A percentile compares a stretch with the other conserved stretches of the same genome.
Evolutionary conservation across 495 filamentous ascomycete genomes (phyloP).

Genomic region (Tuber magnatum): DNA sequence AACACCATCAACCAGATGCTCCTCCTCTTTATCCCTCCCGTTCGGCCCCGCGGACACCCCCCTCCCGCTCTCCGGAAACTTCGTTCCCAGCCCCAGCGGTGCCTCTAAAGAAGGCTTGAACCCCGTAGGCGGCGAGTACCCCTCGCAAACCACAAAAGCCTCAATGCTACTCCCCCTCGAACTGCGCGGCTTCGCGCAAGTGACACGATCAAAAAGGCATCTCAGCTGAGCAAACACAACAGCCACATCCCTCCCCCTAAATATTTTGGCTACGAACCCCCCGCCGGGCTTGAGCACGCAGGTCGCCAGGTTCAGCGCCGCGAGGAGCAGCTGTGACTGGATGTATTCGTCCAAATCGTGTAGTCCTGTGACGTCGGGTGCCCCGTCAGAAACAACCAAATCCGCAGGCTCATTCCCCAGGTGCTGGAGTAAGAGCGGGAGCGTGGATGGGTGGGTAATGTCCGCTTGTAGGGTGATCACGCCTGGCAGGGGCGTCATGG

Average conservation of each 20-base stretch:
- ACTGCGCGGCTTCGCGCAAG: slow-evolving; percentile 85
- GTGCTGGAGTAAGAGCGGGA: slow-evolving; percentile 76
- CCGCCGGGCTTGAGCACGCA: slow-evolving; percentile 87
- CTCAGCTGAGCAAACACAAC: slow-evolving; percentile 86
- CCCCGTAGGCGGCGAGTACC: slow-evolving; percentile 60
- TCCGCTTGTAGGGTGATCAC: slow-evolving; percentile 88
- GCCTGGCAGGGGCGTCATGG: slow-evolving; percentile 85
- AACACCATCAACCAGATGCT: slow-evolving; percentile 52
- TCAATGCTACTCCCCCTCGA: slow-evolving; percentile 91
- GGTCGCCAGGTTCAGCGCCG: slow-evolving; percentile 82
- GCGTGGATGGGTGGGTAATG: slow-evolving; percentile 93
- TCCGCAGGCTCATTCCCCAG: slow-evolving; percentile 51
- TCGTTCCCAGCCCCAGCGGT: slow-evolving; percentile 55
- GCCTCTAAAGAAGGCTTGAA: slow-evolving; percentile 62
- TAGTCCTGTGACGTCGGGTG: slow-evolving; percentile 90
- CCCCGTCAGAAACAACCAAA: slow-evolving; percentile 88
- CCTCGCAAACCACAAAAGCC: slow-evolving; percentile 90
- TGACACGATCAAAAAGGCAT: slow-evolving; percentile 77
- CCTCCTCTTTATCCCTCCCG: slow-evolving; percentile 19
- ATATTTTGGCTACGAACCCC: slow-evolving; percentile 96
- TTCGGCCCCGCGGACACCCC: slow-evolving; percentile 42
- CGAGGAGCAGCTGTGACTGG: slow-evolving; percentile 88
- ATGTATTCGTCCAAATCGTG: slow-evolving; percentile 98
- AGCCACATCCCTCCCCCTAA: slow-evolving; percentile 86
- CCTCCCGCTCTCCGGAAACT: slow-evolving; percentile 46